Percentiles rank a stretch among this genome's conserved stretches.
Conservation (phyloP, 129 eudicot species). For the Chrysanthemum lavandulifolium region DNA sequence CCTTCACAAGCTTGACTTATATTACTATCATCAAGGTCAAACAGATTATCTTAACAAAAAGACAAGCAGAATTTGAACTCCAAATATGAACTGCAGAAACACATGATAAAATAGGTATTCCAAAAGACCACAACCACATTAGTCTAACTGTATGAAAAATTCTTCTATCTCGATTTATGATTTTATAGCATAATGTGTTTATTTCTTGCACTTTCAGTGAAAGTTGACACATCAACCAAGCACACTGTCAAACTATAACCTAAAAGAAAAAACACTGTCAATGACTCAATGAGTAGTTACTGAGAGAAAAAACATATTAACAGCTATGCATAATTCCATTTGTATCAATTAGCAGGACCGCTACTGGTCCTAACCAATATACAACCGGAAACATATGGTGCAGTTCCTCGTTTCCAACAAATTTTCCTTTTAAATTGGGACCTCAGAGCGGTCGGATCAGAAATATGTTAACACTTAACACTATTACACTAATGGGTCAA, state of each 20-base stretch:
- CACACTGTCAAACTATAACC: too few species aligned
- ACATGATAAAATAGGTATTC: background rate
- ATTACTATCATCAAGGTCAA: background rate
- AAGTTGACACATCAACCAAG: too few species aligned
- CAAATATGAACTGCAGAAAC: background rate
- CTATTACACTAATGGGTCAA: background rate
- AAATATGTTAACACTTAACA: background rate
- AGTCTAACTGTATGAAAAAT: background rate
- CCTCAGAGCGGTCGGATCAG: background rate
- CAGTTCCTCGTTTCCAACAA: background rate
- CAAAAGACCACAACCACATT: background rate
- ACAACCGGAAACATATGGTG: background rate
- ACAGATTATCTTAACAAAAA: background rate
- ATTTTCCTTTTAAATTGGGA: background rate
- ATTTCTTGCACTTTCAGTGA: background rate
- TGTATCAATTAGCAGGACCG: background rate
- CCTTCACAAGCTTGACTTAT: background rate
- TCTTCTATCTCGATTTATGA: background rate
- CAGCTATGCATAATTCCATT: too few species aligned
- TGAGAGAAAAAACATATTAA: too few species aligned
- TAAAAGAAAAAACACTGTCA: too few species aligned
- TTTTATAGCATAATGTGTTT: background rate
- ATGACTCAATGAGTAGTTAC: background rate
- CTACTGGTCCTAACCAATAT: background rate
- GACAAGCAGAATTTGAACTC: background rate